A percentile compares a stretch with the other conserved stretches of the same genome.
phyloP scores from a whole-genome alignment of 1,284 basidiomycete genomes.

The Puccinia horiana region DNA sequence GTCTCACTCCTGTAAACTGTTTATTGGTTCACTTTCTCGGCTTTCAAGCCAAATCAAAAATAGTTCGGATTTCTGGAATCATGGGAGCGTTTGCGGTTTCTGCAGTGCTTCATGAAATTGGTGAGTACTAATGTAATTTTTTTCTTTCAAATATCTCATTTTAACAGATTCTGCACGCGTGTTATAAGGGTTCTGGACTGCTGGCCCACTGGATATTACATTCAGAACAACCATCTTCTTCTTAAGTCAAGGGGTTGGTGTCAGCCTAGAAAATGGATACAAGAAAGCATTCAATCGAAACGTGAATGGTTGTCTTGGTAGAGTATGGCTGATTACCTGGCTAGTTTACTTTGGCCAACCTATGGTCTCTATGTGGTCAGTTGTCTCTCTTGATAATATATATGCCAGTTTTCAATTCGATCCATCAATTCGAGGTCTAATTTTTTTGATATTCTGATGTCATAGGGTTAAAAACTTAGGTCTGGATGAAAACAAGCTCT shows the following conservation, averaged over 20 bases:
- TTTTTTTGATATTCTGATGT: too few relatives aligned
- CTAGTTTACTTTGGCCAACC: constrained; percentile 33
- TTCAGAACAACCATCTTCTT: constrained; percentile 51
- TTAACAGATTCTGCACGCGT: too few relatives aligned
- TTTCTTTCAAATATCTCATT: neutral
- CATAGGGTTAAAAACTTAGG: neutral
- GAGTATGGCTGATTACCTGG: constrained; percentile 50
- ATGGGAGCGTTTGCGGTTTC: constrained; percentile 32
- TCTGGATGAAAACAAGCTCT: neutral
- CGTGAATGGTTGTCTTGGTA: constrained; percentile 49
- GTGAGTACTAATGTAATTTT: neutral
- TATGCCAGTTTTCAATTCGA: neutral
- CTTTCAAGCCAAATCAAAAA: neutral
- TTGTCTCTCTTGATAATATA: neutral
- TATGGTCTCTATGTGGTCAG: neutral
- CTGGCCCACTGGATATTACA: constrained; percentile 7
- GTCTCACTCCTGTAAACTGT: neutral
- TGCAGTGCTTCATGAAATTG: constrained; percentile 29
- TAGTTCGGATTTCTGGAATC: constrained; percentile 12
- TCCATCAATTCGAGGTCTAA: neutral
- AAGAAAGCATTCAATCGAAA: constrained; percentile 32
- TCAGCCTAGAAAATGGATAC: constrained; percentile 51
- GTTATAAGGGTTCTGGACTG: constrained; percentile 10
- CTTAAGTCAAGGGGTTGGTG: constrained; percentile 52
- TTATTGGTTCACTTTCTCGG: constrained; percentile 7